Evolutionary conservation across 768 basidiomycete species (phyloP), one percentile per base, ranked within the genome.

Genomic region (Termitomyces titanicus): DNA sequence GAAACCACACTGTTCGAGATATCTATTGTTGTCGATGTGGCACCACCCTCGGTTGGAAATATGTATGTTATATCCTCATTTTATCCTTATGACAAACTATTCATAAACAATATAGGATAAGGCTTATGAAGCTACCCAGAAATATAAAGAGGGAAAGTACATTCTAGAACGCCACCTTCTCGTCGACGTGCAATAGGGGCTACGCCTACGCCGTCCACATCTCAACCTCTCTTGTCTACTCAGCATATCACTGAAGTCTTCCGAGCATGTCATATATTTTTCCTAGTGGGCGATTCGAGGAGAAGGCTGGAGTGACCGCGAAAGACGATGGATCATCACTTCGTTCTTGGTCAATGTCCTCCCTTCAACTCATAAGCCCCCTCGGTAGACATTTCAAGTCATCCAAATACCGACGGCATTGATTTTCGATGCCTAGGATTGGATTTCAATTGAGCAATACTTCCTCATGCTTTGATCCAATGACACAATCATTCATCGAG

Each of bases 111-210:
- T 47, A n/a, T 64, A 97, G 96, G 96, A 97, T 70, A 84, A 84
- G 54, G 96, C 96, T 15, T 97, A 86, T 67, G 95, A 98, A 66
- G 67, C 79, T 11, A 80, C 85, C 8, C 95, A 99, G 81, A 92
- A 89, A 72, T 99, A 98, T 80, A 99, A 99, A 69, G 96, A 99
- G 76, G 94, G 94, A 68, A 94, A 94, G 78, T 97, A 84, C 72
- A 98, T 99, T 69, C 89, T 99, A 59, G 96, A 99, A 74, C 88
- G 92, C 65, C 91, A 90, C 68, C 79, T 93, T 64, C 87, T 93
- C 65, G 80, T 86, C 63, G 91, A 94, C 65, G 91, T 94, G 52
- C 88, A 93, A 75, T 93, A 77, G 65, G 51, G 55, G 24, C 42
- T 34, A 40, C 40, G 38, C 42, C 52, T 42, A 45, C 38, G 22